A percentile compares a stretch with the other conserved stretches of the same genome.
These are phyloP conservation scores for Kuraishia piskuri DNA, from an alignment of 805 yeast species.

Conservation along the genomic window DNA sequence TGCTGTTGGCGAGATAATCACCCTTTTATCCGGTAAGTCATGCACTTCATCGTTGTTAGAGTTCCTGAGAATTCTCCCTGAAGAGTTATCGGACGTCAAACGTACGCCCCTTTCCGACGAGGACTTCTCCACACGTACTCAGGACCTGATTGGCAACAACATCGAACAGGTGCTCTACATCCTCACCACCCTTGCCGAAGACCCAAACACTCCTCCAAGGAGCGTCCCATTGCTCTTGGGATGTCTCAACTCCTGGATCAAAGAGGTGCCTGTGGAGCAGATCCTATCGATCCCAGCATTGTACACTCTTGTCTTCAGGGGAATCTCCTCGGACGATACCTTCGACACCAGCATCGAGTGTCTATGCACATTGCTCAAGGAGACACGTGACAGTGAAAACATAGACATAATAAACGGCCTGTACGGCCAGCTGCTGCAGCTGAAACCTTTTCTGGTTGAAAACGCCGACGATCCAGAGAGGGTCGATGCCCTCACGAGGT, in stretches of 20 bases:
- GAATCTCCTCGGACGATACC: constrained; percentile 47
- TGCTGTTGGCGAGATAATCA: constrained; percentile 61
- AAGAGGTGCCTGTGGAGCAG: constrained; percentile 69
- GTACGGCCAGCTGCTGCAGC: constrained; percentile 56
- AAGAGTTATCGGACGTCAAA: constrained; percentile 74
- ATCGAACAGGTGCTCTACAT: constrained; percentile 61
- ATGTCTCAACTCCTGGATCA: constrained; percentile 85
- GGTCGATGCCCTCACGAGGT: constrained; percentile 60
- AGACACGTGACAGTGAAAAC: constrained; percentile 71
- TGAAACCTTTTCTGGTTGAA: constrained; percentile 44
- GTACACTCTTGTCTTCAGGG: constrained; percentile 58
- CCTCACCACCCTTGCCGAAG: constrained; percentile 40
- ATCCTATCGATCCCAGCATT: constrained; percentile 59
- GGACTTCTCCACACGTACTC: constrained; percentile 60
- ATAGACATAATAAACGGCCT: constrained; percentile 54
- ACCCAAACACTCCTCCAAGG: constrained; percentile 12
- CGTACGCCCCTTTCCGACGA: constrained; percentile 75
- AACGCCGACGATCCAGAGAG: constrained; percentile 52
- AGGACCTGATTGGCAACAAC: constrained; percentile 54
- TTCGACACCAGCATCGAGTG: constrained; percentile 87
- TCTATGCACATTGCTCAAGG: constrained; percentile 69
- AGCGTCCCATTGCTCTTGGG: constrained; percentile 43
- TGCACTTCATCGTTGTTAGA: constrained; percentile 50
- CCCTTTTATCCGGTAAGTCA: constrained; percentile 31
- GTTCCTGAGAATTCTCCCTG: constrained; percentile 83